Conservation (phyloP, 208 protist species). For the Crithidia fasciculata region DNA sequence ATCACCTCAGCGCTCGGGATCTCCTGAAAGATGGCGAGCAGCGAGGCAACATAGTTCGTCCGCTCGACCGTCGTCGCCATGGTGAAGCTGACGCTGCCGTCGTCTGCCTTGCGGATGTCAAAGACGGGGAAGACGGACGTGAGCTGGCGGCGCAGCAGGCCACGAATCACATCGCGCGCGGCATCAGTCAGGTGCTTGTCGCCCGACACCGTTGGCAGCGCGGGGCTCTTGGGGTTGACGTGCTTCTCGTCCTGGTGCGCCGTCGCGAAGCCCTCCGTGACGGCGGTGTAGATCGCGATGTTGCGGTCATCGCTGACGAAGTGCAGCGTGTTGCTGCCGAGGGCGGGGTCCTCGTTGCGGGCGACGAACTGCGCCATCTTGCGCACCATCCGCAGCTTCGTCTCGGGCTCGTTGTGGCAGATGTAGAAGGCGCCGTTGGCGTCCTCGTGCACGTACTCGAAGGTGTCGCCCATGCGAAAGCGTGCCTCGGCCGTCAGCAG, state of each 20-base stretch:
- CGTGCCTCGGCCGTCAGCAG: constrained; percentile 69
- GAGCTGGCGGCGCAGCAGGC: constrained; percentile 63
- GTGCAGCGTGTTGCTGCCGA: constrained; percentile 51
- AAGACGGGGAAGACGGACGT: constrained; percentile 69
- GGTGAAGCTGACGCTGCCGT: constrained; percentile 56
- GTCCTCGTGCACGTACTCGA: constrained; percentile 71
- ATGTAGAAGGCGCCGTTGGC: constrained; percentile 72
- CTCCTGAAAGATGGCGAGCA: constrained; percentile 74
- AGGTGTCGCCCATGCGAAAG: constrained; percentile 52
- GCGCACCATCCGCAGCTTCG: constrained; percentile 58
- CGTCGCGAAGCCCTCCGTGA: constrained; percentile 54
- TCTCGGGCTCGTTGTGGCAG: constrained; percentile 54
- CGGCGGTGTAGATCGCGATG: constrained; percentile 64
- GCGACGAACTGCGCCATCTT: constrained; percentile 59
- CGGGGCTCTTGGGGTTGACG: constrained; percentile 49
- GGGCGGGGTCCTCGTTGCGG: constrained; percentile 24
- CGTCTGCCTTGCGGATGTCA: constrained; percentile 30
- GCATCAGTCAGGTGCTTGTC: constrained; percentile 39
- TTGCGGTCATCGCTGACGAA: constrained; percentile 67
- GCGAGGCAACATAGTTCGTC: constrained; percentile 69
- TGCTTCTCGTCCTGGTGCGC: constrained; percentile 31
- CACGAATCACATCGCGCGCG: constrained; percentile 62
- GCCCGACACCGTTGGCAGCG: constrained; percentile 38
- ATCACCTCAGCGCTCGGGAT: constrained; percentile 57
- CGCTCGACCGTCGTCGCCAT: constrained; percentile 71